Base-by-base conservation (phyloP, 192 early-diverging fungal species). In the Coemansia sp. region DNA sequence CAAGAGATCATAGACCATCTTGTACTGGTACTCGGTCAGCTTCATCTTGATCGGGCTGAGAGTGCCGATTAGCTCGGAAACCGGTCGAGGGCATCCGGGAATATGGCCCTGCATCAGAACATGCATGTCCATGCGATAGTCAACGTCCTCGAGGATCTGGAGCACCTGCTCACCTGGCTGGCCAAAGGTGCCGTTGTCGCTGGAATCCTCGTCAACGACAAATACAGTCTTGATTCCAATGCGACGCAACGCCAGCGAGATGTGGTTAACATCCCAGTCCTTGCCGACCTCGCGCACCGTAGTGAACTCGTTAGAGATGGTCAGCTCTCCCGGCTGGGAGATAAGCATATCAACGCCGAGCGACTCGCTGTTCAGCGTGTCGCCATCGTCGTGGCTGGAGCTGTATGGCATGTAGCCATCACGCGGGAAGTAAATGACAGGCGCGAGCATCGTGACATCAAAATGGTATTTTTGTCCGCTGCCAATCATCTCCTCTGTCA, bases 91-190 rank as follows among this genome's bases (percentile, higher is more conserved):
- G 29, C 84, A 77, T 20, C 84, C 87, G 20, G 72, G 64, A 37
- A 85, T 79, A 48, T 86, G 85, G 8, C 81, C 80, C 5, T 81
- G 68, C n/a, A 82, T 84, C 34, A 84, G 72, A 28, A 94, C 82
- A 33, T 85, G 85, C 53, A 95, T 84, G 42, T 86, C 83, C 37
- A 96, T 83, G 21, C 58, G 51, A 70, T 74, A 82, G 72, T 93
- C 89, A 7, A 95, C 87, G 68, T 97, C 89, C 46, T 95, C 90
- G 3, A 97, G 81, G 37, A 99, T 94, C 60, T 90, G 86, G 42
- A 89, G 72, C 16, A 71, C 63, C 67, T 87, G 74, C 39, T 70
- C 62, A 2, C 64, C 68, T 3, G 63, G 26, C 66, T 82, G 79
- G 4, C 79, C 79, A 67, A 82, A 82, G 34, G 67, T 35, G 25